Evolutionary conservation across 345 rosid species (phyloP).

Genomic region (Citrus cavaleriei): DNA sequence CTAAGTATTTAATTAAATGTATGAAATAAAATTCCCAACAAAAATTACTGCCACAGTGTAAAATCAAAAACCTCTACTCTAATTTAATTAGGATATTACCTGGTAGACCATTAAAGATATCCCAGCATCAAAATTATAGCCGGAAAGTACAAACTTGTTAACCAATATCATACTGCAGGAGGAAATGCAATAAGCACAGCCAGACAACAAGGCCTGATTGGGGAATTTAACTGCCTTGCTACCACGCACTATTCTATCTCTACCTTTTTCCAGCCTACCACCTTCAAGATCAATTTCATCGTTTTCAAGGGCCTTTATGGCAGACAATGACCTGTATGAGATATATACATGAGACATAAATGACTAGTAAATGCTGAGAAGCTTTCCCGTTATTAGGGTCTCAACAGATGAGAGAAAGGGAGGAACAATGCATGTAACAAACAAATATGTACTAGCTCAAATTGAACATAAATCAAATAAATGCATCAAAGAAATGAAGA

Average conservation of each 20-base stretch:
- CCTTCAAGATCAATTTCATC: constrained; percentile 78
- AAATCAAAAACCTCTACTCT: not conserved
- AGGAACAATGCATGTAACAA: not conserved
- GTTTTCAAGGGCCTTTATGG: constrained; percentile 55
- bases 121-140: constrained; percentile 92
- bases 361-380: not conserved
- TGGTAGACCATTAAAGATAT: constrained; percentile 94
- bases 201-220: constrained; percentile 81
- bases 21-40: constrained; percentile 3
- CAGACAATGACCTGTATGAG: constrained; percentile 40
- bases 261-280: constrained; percentile 60
- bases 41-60: not conserved
- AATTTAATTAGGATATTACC: constrained; percentile 35
- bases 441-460: not conserved
- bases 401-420: not conserved
- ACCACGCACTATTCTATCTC: constrained; percentile 44
- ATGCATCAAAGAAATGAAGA: constrained; percentile 1
- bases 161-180: constrained; percentile 98
- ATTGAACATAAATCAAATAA: not conserved
- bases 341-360: constrained; percentile 10
- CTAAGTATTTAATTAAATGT: not conserved
- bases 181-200: constrained; percentile 89
- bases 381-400: not conserved
- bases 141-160: constrained; percentile 90
- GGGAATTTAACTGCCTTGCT: constrained; percentile 42